These are phyloP conservation scores for Dendrobium officinale DNA, from an alignment of 106 monocot genomes.

Conservation along the genomic window DNA sequence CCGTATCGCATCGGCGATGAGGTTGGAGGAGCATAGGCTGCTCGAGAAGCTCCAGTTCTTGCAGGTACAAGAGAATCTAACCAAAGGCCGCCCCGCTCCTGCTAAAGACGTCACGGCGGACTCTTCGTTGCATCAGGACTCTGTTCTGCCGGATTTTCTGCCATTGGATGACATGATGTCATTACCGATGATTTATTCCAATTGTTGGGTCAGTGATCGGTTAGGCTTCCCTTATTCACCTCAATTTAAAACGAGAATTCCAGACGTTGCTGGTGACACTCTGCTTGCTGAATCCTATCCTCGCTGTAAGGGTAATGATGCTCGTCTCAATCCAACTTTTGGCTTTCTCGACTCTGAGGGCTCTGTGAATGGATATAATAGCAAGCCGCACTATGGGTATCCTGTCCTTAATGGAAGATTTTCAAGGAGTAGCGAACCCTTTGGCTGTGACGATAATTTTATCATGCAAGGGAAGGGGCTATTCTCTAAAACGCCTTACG, in stretches of 20 bases:
- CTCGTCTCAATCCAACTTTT: not conserved
- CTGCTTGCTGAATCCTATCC: not conserved
- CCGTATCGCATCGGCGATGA: not conserved
- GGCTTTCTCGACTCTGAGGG: not conserved
- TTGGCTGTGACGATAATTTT: slow-evolving; percentile 1
- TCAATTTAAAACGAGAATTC: too few relatives aligned
- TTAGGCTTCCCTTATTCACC: not conserved
- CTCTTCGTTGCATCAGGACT: not conserved
- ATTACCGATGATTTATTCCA: not conserved
- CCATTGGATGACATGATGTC: not conserved
- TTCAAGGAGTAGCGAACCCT: not conserved
- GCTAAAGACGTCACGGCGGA: too few relatives aligned
- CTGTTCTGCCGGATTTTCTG: not conserved
- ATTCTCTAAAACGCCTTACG: not conserved
- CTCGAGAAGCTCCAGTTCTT: not conserved
- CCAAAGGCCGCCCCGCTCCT: not conserved
- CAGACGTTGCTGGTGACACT: not conserved
- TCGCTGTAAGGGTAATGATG: not conserved
- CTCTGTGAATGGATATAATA: not conserved
- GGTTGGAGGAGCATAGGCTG: not conserved
- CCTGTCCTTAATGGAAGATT: not conserved
- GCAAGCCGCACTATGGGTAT: not conserved
- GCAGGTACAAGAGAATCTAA: not conserved
- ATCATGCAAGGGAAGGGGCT: not conserved
- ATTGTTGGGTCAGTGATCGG: not conserved